Percentiles rank a stretch among this genome's conserved stretches.
Conservation (phyloP, 179 eudicot genomes). For the Beta macrorhiza region DNA sequence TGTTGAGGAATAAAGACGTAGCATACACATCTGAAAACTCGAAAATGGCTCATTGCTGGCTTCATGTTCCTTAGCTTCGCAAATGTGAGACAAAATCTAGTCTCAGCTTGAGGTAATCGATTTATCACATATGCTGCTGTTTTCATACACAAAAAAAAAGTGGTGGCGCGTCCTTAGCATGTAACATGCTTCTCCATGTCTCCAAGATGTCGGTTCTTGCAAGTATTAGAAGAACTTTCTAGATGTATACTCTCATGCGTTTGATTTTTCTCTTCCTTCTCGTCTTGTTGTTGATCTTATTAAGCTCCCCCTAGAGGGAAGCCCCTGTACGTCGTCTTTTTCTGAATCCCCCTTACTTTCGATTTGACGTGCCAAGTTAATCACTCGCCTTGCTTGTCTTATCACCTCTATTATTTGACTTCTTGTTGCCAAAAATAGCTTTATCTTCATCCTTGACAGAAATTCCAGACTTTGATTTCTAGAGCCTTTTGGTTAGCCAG, state of each 20-base stretch:
- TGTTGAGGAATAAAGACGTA: slow-evolving; percentile 4
- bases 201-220: not conserved
- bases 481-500: slow-evolving; percentile 12
- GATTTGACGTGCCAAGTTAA: not conserved
- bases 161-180: too few species aligned
- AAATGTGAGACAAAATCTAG: slow-evolving; percentile 7
- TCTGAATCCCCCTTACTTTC: not conserved
- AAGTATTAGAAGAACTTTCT: not conserved
- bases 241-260: slow-evolving; percentile 9
- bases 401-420: not conserved
- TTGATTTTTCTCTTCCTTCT: not conserved
- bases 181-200: slow-evolving; percentile 4
- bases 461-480: slow-evolving; percentile 2
- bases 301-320: slow-evolving; percentile 8
- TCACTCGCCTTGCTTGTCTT: not conserved
- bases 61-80: slow-evolving; percentile 7
- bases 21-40: slow-evolving; percentile 16
- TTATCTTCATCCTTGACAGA: slow-evolving; percentile 5
- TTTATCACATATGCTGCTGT: slow-evolving; percentile 7
- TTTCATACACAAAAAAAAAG: not conserved
- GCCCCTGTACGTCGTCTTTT: not conserved
- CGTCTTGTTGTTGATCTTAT: not conserved
- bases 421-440: not conserved
- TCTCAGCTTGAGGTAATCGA: slow-evolving; percentile 12
- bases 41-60: not conserved